A percentile compares a stretch with the other conserved stretches of the same genome.
These are phyloP conservation scores for Stephania cephalantha DNA, from an alignment of 164 flowering plant species.

Conservation along the genomic window DNA sequence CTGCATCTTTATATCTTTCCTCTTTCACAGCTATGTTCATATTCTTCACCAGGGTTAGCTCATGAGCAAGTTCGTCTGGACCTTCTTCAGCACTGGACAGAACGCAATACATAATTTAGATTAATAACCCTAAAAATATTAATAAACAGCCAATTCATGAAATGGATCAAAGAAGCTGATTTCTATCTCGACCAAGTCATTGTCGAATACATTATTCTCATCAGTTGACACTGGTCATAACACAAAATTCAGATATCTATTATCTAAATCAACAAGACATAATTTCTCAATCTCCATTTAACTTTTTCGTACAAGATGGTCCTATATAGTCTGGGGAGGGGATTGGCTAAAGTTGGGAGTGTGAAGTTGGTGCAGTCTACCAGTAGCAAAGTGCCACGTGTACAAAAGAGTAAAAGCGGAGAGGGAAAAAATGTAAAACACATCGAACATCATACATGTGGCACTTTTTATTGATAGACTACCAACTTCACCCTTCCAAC, in stretches of 20 bases:
- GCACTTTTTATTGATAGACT: too few species aligned
- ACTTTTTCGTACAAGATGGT: neutral
- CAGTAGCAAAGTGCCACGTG: too few species aligned
- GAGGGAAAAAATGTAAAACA: too few species aligned
- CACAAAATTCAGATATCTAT: neutral
- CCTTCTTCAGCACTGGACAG: constrained; percentile 63
- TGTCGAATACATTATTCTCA: neutral
- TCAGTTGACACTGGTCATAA: neutral
- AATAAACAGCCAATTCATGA: neutral
- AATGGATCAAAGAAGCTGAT: neutral
- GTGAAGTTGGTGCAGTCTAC: too few species aligned
- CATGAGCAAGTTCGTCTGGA: constrained; percentile 53
- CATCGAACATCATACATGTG: too few species aligned
- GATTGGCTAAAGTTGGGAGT: too few species aligned
- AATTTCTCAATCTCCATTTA: neutral
- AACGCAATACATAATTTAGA: neutral
- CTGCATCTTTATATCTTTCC: constrained; percentile 83
- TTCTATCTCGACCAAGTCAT: neutral
- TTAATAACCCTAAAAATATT: neutral
- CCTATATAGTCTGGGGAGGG: too few species aligned
- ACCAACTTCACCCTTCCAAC: too few species aligned
- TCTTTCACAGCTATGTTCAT: constrained; percentile 53
- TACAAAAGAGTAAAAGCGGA: too few species aligned
- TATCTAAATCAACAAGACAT: too few species aligned
- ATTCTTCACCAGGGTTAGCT: constrained; percentile 48